Conservation (phyloP, 108 stramenopile species). For the Poteriospumella lacustris region DNA sequence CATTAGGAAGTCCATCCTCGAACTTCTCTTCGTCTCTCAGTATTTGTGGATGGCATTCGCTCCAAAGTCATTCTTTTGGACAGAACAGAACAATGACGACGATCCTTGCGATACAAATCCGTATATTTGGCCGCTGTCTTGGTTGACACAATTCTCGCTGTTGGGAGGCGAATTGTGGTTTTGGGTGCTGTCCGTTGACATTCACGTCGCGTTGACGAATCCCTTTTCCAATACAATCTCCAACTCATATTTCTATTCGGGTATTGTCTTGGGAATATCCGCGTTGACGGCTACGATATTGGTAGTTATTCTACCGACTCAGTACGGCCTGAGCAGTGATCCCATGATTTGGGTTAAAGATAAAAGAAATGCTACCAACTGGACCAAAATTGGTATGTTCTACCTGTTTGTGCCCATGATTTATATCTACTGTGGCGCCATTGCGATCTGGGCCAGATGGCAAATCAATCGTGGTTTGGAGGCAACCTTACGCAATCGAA, state of each 20-base stretch:
- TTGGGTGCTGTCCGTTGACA: not conserved
- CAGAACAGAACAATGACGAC: not conserved
- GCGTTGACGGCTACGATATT: conserved; percentile 4
- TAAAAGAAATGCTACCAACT: not conserved
- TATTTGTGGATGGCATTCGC: conserved; percentile 17
- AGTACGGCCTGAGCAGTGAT: conserved; percentile 22
- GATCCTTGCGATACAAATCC: not conserved
- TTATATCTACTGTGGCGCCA: not conserved
- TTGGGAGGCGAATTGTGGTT: conserved; percentile 25
- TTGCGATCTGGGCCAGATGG: not conserved
- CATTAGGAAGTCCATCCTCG: not conserved
- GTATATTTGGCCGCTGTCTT: conserved; percentile 3
- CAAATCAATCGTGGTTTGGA: conserved; percentile 13
- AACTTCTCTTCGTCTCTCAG: conserved; percentile 28
- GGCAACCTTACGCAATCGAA: not conserved
- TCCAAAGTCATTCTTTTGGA: conserved; percentile 10
- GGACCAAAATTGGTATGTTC: not conserved
- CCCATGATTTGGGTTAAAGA: conserved; percentile 13
- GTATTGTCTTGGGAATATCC: not conserved
- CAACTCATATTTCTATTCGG: not conserved
- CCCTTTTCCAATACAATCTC: not conserved
- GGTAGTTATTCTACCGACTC: not conserved
- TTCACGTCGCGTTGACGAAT: conserved; percentile 17
- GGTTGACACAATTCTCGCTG: conserved; percentile 20
- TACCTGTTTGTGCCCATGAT: not conserved